These are phyloP conservation scores for Botrytis hyacinthi DNA, from an alignment of 2,329 filamentous ascomycete species.

Conservation along the genomic window DNA sequence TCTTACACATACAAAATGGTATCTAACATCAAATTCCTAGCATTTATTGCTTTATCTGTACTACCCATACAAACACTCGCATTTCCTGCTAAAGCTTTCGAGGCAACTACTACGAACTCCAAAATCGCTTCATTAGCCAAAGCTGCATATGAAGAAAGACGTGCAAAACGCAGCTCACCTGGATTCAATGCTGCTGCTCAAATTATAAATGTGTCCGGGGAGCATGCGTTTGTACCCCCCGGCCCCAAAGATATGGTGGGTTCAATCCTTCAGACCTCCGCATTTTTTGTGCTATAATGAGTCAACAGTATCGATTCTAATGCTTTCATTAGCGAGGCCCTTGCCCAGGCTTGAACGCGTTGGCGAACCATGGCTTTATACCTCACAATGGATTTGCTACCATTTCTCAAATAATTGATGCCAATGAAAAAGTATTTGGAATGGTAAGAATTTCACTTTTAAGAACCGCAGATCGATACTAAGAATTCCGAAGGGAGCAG, in stretches of 20 bases:
- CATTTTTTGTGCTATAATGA: not conserved
- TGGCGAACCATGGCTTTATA: constrained; percentile 45
- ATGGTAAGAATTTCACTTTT: constrained; percentile 36
- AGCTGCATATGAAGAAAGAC: constrained; percentile 14
- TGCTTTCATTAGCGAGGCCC: constrained; percentile 20
- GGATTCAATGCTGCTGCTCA: constrained; percentile 23
- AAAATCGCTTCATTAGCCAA: constrained; percentile 11
- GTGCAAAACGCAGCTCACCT: constrained; percentile 17
- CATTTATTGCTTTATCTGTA: not conserved
- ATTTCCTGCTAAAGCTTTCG: constrained; percentile 19
- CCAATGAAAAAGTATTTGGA: constrained; percentile 41
- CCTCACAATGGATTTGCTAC: constrained; percentile 39
- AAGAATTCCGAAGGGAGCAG: constrained; percentile 19
- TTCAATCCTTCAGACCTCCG: not conserved
- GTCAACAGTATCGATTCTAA: not conserved
- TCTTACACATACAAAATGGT: not conserved
- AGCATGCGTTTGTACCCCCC: constrained; percentile 14
- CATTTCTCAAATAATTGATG: not conserved
- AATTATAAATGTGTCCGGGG: constrained; percentile 18
- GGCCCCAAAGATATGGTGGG: constrained; percentile 1
- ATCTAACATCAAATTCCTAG: not conserved
- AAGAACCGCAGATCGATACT: constrained; percentile 23
- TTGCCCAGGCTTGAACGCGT: constrained; percentile 43
- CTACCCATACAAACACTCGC: not conserved
- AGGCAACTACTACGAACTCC: constrained; percentile 18